Evolutionary conservation across 257 asterid species (phyloP).

Genomic region (Ligustrum vulgare): DNA sequence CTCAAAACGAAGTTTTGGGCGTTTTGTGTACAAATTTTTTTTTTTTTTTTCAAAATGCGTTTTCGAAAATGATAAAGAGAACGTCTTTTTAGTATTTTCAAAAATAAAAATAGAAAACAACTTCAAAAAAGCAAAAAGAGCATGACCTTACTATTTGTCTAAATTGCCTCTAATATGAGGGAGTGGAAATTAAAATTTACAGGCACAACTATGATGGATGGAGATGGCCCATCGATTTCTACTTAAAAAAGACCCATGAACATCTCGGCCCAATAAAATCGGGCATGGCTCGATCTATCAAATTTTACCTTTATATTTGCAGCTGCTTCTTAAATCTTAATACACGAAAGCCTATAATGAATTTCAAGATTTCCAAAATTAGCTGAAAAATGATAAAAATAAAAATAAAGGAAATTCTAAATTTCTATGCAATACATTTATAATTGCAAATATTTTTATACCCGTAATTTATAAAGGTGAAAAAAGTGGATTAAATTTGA

Average conservation of each 20-base stretch:
- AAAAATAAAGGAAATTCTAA: not conserved
- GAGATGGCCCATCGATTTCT: no score
- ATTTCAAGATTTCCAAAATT: not conserved
- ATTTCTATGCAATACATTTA: not conserved
- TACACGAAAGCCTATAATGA: not conserved
- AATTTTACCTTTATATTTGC: not conserved
- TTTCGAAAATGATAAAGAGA: no score
- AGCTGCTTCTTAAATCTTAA: not conserved
- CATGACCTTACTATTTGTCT: no score
- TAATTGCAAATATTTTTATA: not conserved
- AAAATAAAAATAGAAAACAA: no score
- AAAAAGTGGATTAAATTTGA: slow-evolving; percentile 9
- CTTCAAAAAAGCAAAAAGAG: no score
- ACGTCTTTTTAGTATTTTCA: no score
- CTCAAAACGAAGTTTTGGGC: no score
- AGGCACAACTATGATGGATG: no score
- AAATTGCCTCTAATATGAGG: no score
- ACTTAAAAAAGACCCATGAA: not conserved
- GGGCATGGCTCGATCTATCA: not conserved
- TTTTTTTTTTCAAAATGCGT: no score
- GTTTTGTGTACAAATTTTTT: no score
- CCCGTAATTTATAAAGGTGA: not conserved
- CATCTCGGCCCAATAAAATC: not conserved
- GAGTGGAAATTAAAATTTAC: no score
- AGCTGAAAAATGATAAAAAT: not conserved